Percentiles rank a stretch among this genome's conserved stretches.
Evolutionary conservation across 2,329 filamentous ascomycete species (phyloP).

Genomic region (Periconia macrospinosa): DNA sequence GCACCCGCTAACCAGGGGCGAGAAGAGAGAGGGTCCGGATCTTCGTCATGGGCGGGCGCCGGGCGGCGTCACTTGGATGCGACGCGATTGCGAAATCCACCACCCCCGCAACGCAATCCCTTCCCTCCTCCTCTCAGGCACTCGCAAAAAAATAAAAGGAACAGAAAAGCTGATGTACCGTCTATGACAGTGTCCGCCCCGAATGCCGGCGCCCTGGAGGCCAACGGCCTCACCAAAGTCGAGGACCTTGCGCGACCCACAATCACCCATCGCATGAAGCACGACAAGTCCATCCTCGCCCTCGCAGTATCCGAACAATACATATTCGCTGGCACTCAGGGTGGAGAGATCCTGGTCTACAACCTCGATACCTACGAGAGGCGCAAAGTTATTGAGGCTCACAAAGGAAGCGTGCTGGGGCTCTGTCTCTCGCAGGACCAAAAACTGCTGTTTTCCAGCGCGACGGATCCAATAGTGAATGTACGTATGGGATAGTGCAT

Average conservation of each 20-base stretch:
- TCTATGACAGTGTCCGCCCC: conserved; percentile 24
- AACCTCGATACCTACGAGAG: conserved; percentile 85
- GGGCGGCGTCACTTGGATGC: too few species aligned
- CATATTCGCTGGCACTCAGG: conserved; percentile 90
- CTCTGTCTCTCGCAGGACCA: conserved; percentile 77
- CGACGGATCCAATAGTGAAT: conserved; percentile 90
- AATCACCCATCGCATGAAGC: conserved; percentile 73
- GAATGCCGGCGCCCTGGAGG: conserved; percentile 21
- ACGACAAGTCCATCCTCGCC: conserved; percentile 78
- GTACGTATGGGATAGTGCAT: too few species aligned
- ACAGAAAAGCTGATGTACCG: background rate
- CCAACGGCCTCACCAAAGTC: conserved; percentile 14
- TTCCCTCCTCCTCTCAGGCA: too few species aligned
- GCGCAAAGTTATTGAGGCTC: conserved; percentile 77
- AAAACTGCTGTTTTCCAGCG: conserved; percentile 83
- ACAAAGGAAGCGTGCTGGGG: conserved; percentile 87
- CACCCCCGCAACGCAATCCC: conserved; percentile 19
- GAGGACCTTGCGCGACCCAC: conserved; percentile 51
- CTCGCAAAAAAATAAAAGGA: too few species aligned
- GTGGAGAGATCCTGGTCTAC: conserved; percentile 90
- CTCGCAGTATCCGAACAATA: conserved; percentile 78
- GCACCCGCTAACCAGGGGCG: conserved; percentile 7
- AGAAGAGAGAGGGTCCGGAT: background rate
- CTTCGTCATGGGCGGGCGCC: conserved; percentile 1
- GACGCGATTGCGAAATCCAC: too few species aligned